Conservation (phyloP, 1,139 yeast species). For the Geotrichum australiense region DNA sequence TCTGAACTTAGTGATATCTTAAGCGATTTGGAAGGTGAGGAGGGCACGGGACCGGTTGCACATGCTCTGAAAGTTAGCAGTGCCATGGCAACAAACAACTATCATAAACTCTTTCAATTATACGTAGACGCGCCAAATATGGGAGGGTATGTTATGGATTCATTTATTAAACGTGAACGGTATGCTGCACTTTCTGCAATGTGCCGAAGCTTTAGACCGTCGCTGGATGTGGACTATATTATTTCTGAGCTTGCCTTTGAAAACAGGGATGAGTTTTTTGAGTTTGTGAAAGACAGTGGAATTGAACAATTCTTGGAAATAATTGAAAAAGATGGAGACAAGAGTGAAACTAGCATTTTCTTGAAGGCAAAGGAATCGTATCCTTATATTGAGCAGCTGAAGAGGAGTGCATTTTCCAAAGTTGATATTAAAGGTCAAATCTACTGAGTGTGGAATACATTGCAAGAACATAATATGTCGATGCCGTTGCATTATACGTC, state of each 20-base stretch:
- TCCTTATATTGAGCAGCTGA: constrained; percentile 39
- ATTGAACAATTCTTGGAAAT: constrained; percentile 38
- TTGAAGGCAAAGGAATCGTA: constrained; percentile 43
- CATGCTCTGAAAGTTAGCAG: constrained; percentile 43
- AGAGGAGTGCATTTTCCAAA: constrained; percentile 41
- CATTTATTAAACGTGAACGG: constrained; percentile 51
- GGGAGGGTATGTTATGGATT: constrained; percentile 41
- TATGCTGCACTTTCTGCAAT: constrained; percentile 53
- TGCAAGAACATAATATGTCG: too few relatives aligned
- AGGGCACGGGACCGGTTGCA: constrained; percentile 32
- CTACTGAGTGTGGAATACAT: too few relatives aligned
- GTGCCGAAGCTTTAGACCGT: constrained; percentile 52
- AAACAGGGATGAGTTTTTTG: constrained; percentile 31
- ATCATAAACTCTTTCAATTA: constrained; percentile 45
- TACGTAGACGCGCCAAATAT: constrained; percentile 39
- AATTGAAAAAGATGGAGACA: constrained; percentile 11
- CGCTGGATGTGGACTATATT: constrained; percentile 43
- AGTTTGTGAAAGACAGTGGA: constrained; percentile 41
- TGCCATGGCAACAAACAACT: constrained; percentile 44
- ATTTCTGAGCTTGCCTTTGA: constrained; percentile 44
- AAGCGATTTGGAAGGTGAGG: constrained; percentile 25
- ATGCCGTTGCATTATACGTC: too few relatives aligned
- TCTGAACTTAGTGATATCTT: constrained; percentile 31
- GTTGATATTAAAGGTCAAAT: constrained; percentile 91
- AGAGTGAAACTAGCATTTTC: constrained; percentile 20